Evolutionary conservation across 768 basidiomycete species (phyloP), one percentile per base, ranked within the genome.

Genomic region (Chalciporus chontae): DNA sequence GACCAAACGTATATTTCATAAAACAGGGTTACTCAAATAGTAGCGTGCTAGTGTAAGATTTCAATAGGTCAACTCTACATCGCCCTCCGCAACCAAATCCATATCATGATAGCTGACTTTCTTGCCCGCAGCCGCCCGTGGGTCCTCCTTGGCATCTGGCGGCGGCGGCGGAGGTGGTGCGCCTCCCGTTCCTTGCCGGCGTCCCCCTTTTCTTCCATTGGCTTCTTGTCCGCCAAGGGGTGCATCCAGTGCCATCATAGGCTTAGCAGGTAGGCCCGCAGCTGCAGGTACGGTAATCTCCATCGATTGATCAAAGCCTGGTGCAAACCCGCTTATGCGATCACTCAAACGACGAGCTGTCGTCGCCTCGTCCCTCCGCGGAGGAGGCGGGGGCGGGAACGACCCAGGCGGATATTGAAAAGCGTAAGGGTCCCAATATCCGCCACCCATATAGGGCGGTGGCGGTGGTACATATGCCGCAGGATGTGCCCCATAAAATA

Each of bases 71-170:
- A 84, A 65, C 63, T 84, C 82, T 61, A 81, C 79, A 67, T 81
- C 85, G 34, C 79, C 85, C 76, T 89, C 89, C 24, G 91, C 89
- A 57, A 92, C 90, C 66, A 88, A 73, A 73, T 97, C 94, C 84
- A 96, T 90, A 70, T 97, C 94, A 65, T 92, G 85, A 64, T 97
- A 97, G 71, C 90, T 93, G 48, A 97, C 83, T 68, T 90, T 82
- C 70, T 84, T 87, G 40, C 90, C 90, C 29, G 85, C 88, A 27
- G 88, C 86, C 24, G 94, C 90, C 36, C 94, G 77, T 38, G 94
- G 94, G 67, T 97, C 94, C 68, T 93, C 90, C 70, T 90, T 91
- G 26, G 85, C 89, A 69, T 93, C 88, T 47, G 89, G 84, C 11
- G 91, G 90, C 14, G 90, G 89, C 4, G 89, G 85, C 0, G 88